These are phyloP conservation scores for Barbarea vulgaris DNA, from an alignment of 345 rosid genomes.

Conservation along the genomic window DNA sequence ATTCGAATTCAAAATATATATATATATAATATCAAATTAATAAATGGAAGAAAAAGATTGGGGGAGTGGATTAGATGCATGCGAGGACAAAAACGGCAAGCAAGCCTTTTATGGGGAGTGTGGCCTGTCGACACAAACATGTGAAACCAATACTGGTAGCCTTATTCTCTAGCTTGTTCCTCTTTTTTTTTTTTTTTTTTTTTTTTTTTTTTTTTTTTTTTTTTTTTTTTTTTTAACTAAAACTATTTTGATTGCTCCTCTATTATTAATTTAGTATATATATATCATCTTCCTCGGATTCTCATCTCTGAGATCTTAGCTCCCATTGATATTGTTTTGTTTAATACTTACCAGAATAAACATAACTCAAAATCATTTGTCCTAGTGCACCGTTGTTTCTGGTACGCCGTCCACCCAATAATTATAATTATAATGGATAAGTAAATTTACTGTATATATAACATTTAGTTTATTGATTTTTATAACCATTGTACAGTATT, in stretches of 20 bases:
- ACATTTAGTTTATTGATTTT: too few relatives aligned
- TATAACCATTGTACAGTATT: too few relatives aligned
- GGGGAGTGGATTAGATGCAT: conserved; percentile 31
- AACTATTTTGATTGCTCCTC: background rate
- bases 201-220: background rate
- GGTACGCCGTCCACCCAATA: conserved; percentile 27
- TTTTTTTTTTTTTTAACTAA: background rate
- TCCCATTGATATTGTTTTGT: background rate
- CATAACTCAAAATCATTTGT: conserved; percentile 33
- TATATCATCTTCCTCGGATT: conserved; percentile 34
- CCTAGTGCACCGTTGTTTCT: conserved; percentile 30
- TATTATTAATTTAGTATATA: background rate
- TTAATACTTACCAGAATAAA: conserved; percentile 7
- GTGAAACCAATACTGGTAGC: conserved; percentile 40
- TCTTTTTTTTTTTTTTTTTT: background rate
- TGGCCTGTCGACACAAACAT: conserved; percentile 41
- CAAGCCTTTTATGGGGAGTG: conserved; percentile 33
- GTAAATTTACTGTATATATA: background rate
- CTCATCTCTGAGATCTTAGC: conserved; percentile 16
- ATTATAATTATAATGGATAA: conserved; percentile 1
- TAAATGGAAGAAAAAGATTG: conserved; percentile 15
- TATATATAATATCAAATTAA: background rate
- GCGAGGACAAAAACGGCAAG: conserved; percentile 32
- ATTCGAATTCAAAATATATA: conserved; percentile 12
- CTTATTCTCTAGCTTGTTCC: conserved; percentile 34